Evolutionary conservation across 257 asterid genomes (phyloP), one percentile per base, ranked within the genome.

Genomic region (Solanum chaucha): DNA sequence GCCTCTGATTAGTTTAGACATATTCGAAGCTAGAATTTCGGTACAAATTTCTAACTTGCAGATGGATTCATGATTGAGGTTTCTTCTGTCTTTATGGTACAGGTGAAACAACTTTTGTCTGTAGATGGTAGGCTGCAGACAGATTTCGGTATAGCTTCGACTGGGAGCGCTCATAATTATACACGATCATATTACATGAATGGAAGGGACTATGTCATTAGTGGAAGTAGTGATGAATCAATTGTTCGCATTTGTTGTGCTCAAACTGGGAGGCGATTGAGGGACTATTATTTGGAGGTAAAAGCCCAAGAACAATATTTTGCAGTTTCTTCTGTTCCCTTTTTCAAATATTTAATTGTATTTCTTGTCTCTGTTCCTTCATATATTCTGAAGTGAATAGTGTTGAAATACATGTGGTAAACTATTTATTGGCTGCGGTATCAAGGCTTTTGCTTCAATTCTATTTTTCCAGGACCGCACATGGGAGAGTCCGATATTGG

Each of bases 141-240:
- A 2, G 94, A 93, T 86, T 95, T 96, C 14, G 94, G 96, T 83
- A 94, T 96, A 85, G 93, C 90, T 58, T 92, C 98, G 5, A 91
- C 93, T 0, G 98, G 98, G 87, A 96, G 95, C 83, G 85, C 61
- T 78, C 92, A 92, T 87, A 96, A 96, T 90, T 96, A 95, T 90
- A 96, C 99, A 12, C 94, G 98, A 55, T 92, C 98, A 0, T 96
- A 96, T 88, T 96, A 96, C 90, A 95, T 95, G 99, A 96, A 93
- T 24, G 95, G 95, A 30, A 87, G 98, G 89, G 99, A 96, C 86
- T 94, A 94, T 89, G 89, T 96, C 67, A 90, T 96, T 67, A 96
- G 95, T 67, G 98, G 99, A 86, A 96, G 98, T 82, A 91, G 93
- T 48, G 97, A 94, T 88, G 98, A 95, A 87, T 88, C 93, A 48